These are phyloP conservation scores for Verbascum thapsus DNA, from an alignment of 257 asterid species.

Conservation along the genomic window DNA sequence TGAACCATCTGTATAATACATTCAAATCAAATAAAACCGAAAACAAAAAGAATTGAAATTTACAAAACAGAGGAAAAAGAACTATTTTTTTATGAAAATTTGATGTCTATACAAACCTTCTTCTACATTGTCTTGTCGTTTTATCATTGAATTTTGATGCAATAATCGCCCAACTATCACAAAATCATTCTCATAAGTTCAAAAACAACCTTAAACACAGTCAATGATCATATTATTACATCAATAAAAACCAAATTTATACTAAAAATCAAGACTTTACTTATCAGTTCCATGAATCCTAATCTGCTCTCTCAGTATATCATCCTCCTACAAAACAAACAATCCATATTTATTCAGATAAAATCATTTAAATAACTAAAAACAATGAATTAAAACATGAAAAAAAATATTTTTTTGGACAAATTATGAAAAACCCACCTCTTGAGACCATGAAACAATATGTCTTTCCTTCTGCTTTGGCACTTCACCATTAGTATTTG, in stretches of 20 bases:
- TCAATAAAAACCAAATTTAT: slow-evolving; percentile 14
- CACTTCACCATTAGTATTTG: slow-evolving; percentile 34
- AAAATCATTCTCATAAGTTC: slow-evolving; percentile 30
- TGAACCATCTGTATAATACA: slow-evolving; percentile 69
- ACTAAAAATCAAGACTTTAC: slow-evolving; percentile 44
- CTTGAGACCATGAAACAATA: slow-evolving; percentile 94
- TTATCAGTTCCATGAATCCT: slow-evolving; percentile 78
- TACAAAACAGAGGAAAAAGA: slow-evolving; percentile 22
- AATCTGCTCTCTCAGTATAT: slow-evolving; percentile 85
- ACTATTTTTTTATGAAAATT: slow-evolving; percentile 27
- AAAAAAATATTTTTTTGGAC: too few species aligned
- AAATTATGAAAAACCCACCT: slow-evolving; percentile 47
- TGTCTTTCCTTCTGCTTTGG: slow-evolving; percentile 82
- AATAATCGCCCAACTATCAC: slow-evolving; percentile 83
- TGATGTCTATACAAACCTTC: slow-evolving; percentile 65
- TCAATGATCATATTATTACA: slow-evolving; percentile 17
- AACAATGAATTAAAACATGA: too few species aligned
- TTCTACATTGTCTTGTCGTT: slow-evolving; percentile 95
- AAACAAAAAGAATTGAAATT: not conserved
- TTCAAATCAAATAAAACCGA: slow-evolving; percentile 2
- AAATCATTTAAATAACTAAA: too few species aligned
- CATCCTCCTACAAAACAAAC: slow-evolving; percentile 74
- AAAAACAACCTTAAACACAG: slow-evolving; percentile 26
- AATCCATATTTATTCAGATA: slow-evolving; percentile 25
- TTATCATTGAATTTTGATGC: slow-evolving; percentile 93